phyloP scores from a whole-genome alignment of 1,284 basidiomycete genomes.

The Sanghuangporus sanghuang region DNA sequence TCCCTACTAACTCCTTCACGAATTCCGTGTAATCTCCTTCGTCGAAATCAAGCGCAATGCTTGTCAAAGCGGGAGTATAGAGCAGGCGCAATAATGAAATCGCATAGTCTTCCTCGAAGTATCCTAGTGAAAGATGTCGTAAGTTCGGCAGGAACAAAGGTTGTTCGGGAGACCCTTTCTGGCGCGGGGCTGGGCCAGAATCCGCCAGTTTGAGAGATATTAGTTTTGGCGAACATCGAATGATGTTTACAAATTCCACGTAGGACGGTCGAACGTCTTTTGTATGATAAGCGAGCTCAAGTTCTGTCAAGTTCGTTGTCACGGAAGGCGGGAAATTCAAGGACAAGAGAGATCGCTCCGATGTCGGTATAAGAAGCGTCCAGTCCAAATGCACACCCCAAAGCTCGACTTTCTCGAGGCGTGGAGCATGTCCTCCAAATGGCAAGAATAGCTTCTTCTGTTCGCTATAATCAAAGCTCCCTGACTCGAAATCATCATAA shows the following conservation, averaged over 20 bases:
- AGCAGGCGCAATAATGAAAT: slow-evolving; percentile 41
- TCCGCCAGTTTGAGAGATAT: slow-evolving; percentile 40
- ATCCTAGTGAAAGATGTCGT: slow-evolving; percentile 42
- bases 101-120: slow-evolving; percentile 39
- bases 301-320: slow-evolving; percentile 36
- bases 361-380: slow-evolving; percentile 30
- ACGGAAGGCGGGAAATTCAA: slow-evolving; percentile 26
- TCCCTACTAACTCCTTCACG: slow-evolving; percentile 31
- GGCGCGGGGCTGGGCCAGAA: slow-evolving; percentile 41
- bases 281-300: slow-evolving; percentile 54
- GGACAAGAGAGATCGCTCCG: background rate
- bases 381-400: slow-evolving; percentile 66
- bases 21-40: slow-evolving; percentile 44
- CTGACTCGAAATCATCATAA: slow-evolving; percentile 30
- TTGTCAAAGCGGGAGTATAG: slow-evolving; percentile 32
- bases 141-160: slow-evolving; percentile 43
- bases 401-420: slow-evolving; percentile 39
- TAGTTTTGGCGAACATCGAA: slow-evolving; percentile 45
- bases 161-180: slow-evolving; percentile 25
- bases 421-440: slow-evolving; percentile 53
- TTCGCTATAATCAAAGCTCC: slow-evolving; percentile 33
- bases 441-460: slow-evolving; percentile 26
- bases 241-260: slow-evolving; percentile 40
- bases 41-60: slow-evolving; percentile 47
- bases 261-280: slow-evolving; percentile 53